Evolutionary conservation across 352 stramenopile species (phyloP), one percentile per base, ranked within the genome.

Genomic region (Poterioochromonas sp.): DNA sequence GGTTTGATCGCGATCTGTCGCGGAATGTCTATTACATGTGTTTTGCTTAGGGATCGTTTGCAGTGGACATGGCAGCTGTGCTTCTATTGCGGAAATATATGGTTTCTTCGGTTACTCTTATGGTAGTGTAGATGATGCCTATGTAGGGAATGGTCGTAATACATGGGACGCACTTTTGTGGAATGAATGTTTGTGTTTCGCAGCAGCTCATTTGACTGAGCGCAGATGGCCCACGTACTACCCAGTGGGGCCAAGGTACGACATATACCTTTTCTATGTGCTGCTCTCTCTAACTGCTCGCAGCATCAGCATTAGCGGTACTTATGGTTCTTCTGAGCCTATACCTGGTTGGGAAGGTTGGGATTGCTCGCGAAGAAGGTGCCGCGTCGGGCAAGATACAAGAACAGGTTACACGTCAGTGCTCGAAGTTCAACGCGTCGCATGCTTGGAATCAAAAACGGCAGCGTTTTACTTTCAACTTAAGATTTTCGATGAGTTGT

Each of bases 41-140:
- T n/a, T n/a, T n/a, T n/a, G n/a, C n/a, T 51, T 51, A 32, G 65
- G 65, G 0, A 39, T 44, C 3, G 3, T 22, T 2, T 76, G 69
- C 69, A 47, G 44, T 47, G 69, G 69, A 47, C 41, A 43, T 43
- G 69, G 69, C 26, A 12, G 47, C 1, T 76, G 69, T 34, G 0
- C 41, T 5, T 58, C 5, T 32, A 64, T 76, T 5, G 0, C 0
- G 0, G 26, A 5, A 2, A 41, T 62, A 2, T 43, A 12, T 32
- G 29, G 3, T 5, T 0, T 29, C 18, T 43, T 39, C 18, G 69
- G 47, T 11, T 37, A 41, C 2, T 32, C n/a, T 8, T 76, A 76
- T n/a, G 69, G 69, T 8, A 49, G 63, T 35, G 41, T n/a, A 22
- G 3, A n/a, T 8, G 22, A 51, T 29, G 37, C 2, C 32, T 40